Evolutionary conservation across 2,329 filamentous ascomycete genomes (phyloP), one percentile per base, ranked within the genome.

Genomic region (Mariannaea elegans): DNA sequence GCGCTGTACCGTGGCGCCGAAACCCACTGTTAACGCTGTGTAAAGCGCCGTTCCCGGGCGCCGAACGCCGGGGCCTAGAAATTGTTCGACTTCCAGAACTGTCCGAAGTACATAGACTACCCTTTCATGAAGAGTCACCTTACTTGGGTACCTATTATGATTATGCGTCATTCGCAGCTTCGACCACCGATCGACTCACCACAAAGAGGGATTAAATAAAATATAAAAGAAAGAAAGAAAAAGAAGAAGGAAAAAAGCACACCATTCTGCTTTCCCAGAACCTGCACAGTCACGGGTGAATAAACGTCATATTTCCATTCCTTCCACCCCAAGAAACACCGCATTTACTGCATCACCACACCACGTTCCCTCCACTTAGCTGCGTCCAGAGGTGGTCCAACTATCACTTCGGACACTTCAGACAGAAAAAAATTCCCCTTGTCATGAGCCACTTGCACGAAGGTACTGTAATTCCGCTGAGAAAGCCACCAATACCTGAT

Each of bases 41-140:
- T 31, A 42, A 62, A 65, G 56, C 64, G 61, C 64, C 66, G 68
- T 62, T 68, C 61, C 68, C 66, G 68, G 68, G 65, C 59, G 51
- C 65, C 68, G 68, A 67, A 69, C 32, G 59, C 63, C 68, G 66
- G 66, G 59, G 59, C 32, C 24, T 53, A 42, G 52, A 32, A 36
- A 42, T 50, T 38, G 4, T 8, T 34, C 39, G 51, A 48, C 41
- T 48, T 41, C 36, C 41, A 39, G 56, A 66, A 31, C 27, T 31
- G 27, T 31, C 27, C 27, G 27, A 31, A 31, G 12, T 31, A 12
- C 7, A 12, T 7, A 31, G 27, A n/a, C n/a, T 31, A 31, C 27
- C 12, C 27, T 12, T n/a, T n/a, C n/a, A n/a, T n/a, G n/a, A n/a
- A n/a, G n/a, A n/a, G n/a, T n/a, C n/a, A n/a, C n/a, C n/a, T n/a